phyloP scores from a whole-genome alignment of 805 yeast genomes.

The Candida hispaniensis region DNA sequence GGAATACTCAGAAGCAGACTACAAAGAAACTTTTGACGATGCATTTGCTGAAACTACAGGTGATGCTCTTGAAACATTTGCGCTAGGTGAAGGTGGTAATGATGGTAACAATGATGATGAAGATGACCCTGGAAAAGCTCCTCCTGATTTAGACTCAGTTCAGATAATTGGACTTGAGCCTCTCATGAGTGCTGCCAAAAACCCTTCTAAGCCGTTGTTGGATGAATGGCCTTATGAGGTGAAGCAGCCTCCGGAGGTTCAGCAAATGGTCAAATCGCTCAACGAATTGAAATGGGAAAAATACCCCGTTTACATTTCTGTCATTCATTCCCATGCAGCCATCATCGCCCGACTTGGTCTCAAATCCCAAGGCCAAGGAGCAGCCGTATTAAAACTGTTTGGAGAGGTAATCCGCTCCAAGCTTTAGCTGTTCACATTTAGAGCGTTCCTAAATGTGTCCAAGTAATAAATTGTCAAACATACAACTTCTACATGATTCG shows the following conservation, averaged over 20 bases:
- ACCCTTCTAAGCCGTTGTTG: background rate
- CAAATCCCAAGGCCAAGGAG: constrained; percentile 23
- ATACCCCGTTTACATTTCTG: constrained; percentile 58
- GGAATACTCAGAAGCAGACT: background rate
- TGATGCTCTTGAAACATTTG: background rate
- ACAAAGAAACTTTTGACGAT: background rate
- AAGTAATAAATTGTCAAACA: too few relatives aligned
- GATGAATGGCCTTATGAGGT: constrained; percentile 17
- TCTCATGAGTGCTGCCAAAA: constrained; percentile 7
- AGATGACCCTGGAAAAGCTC: too few relatives aligned
- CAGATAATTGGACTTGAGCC: constrained; percentile 3
- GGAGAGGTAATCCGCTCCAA: constrained; percentile 11
- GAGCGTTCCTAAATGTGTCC: too few relatives aligned
- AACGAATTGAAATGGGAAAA: constrained; percentile 66
- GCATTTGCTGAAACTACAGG: constrained; percentile 8
- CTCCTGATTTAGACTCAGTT: background rate
- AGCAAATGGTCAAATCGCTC: constrained; percentile 40
- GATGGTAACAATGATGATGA: constrained; percentile 5
- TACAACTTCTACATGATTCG: too few relatives aligned
- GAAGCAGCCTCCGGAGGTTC: constrained; percentile 31
- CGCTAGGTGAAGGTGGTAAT: constrained; percentile 6
- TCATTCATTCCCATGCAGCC: constrained; percentile 76
- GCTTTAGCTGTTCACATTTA: background rate
- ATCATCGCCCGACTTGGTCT: constrained; percentile 53
- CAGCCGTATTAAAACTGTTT: constrained; percentile 5